Conservation (phyloP, 2,329 filamentous ascomycete genomes). For the Fusarium sp. region DNA sequence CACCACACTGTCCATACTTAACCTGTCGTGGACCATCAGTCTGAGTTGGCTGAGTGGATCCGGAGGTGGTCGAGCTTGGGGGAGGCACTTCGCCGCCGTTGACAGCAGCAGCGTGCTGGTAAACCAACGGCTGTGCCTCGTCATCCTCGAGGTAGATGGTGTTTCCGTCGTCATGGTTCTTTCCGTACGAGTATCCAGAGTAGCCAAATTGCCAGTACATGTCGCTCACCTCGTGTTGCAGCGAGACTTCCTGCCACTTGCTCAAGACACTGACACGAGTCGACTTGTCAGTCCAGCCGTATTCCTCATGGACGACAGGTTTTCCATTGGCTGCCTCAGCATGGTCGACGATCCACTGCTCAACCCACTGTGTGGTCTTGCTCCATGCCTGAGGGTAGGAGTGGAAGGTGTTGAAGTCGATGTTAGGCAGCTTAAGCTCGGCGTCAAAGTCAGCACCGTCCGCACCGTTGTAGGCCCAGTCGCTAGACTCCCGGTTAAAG, state of each 20-base stretch:
- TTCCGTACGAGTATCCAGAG: slow-evolving; percentile 59
- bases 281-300: slow-evolving; percentile 53
- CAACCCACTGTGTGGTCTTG: slow-evolving; percentile 60
- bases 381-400: slow-evolving; percentile 64
- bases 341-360: slow-evolving; percentile 64
- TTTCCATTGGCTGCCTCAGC: slow-evolving; percentile 56
- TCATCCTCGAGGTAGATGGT: slow-evolving; percentile 63
- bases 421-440: slow-evolving; percentile 54
- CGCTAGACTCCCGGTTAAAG: slow-evolving; percentile 55
- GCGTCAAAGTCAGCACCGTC: slow-evolving; percentile 63
- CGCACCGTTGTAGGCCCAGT: slow-evolving; percentile 56
- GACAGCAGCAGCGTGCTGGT: slow-evolving; percentile 54
- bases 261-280: slow-evolving; percentile 56
- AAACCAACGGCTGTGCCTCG: slow-evolving; percentile 55
- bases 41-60: slow-evolving; percentile 12
- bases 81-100: slow-evolving; percentile 36
- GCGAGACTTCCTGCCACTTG: slow-evolving; percentile 58
- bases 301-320: slow-evolving; percentile 55
- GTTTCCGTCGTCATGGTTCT: slow-evolving; percentile 64
- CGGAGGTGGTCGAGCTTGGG: not conserved
- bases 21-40: slow-evolving; percentile 14
- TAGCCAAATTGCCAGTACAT: slow-evolving; percentile 66
- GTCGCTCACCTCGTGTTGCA: slow-evolving; percentile 58
- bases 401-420: slow-evolving; percentile 65
- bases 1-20: slow-evolving; percentile 28